phyloP scores from a whole-genome alignment of 2,329 filamentous ascomycete species.

The Colletotrichum sp. region DNA sequence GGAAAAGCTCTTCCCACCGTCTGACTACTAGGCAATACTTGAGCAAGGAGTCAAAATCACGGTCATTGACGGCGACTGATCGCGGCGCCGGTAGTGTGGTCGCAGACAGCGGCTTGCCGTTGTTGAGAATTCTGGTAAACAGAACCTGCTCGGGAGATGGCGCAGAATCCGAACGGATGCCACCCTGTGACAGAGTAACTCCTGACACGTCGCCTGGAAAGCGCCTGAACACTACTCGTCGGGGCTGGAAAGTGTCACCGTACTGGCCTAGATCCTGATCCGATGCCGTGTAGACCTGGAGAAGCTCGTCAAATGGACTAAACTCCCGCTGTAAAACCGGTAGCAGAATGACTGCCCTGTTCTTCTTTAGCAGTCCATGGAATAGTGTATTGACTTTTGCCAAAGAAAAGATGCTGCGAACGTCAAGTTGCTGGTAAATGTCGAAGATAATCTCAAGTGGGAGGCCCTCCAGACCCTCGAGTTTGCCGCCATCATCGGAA shows the following conservation, averaged over 20 bases:
- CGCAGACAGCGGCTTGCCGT: background rate
- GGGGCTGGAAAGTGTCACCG: constrained; percentile 41
- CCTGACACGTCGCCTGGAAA: constrained; percentile 35
- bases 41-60: constrained; percentile 38
- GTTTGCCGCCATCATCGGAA: background rate
- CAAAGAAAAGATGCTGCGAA: constrained; percentile 44
- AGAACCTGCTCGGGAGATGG: background rate
- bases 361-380: constrained; percentile 42
- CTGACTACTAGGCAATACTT: constrained; percentile 39
- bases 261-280: constrained; percentile 36
- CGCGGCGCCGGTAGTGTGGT: constrained; percentile 9
- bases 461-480: constrained; percentile 31
- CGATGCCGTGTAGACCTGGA: constrained; percentile 51
- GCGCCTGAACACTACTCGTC: constrained; percentile 43
- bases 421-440: constrained; percentile 50
- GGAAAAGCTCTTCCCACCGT: constrained; percentile 44
- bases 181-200: constrained; percentile 20
- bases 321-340: constrained; percentile 47
- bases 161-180: background rate
- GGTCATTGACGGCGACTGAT: constrained; percentile 33
- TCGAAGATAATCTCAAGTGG: constrained; percentile 55
- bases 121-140: background rate
- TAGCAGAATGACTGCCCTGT: constrained; percentile 47
- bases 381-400: constrained; percentile 42
- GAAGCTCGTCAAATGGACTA: constrained; percentile 49